phyloP scores from a whole-genome alignment of 257 asterid genomes.

The Primulina tabacum region DNA sequence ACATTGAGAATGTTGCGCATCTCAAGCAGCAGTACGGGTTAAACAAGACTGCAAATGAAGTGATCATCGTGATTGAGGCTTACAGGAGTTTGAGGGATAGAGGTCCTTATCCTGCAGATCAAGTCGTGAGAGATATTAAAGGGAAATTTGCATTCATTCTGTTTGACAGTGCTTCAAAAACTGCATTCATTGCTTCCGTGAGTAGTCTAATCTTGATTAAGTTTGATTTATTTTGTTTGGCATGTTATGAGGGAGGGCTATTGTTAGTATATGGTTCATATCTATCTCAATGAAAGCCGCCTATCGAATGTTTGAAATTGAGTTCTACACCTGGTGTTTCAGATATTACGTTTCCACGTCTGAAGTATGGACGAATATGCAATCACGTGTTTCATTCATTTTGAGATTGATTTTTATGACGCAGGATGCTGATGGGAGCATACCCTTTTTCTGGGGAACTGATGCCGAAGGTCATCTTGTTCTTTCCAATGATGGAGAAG shows the following conservation, averaged over 20 bases:
- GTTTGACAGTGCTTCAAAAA: slow-evolving; percentile 56
- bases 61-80: slow-evolving; percentile 83
- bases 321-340: background rate
- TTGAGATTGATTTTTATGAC: background rate
- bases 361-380: no score
- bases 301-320: no score
- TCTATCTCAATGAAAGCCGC: background rate
- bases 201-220: slow-evolving; percentile 27
- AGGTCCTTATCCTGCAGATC: slow-evolving; percentile 96
- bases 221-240: background rate
- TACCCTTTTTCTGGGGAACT: slow-evolving; percentile 40
- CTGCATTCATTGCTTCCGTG: slow-evolving; percentile 70
- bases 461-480: slow-evolving; percentile 31
- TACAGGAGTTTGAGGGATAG: slow-evolving; percentile 89
- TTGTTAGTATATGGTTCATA: background rate
- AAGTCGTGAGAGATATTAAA: slow-evolving; percentile 79
- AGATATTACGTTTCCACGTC: background rate
- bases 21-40: slow-evolving; percentile 95
- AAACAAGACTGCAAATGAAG: slow-evolving; percentile 84
- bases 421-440: slow-evolving; percentile 39
- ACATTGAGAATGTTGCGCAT: slow-evolving; percentile 77
- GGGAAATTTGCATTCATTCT: slow-evolving; percentile 85
- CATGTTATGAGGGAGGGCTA: background rate
- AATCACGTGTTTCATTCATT: background rate
- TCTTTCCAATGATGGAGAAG: slow-evolving; percentile 30